Percentiles rank a stretch among this genome's conserved stretches.
phyloP scores from a whole-genome alignment of 495 filamentous ascomycete species.

The Lepidopterella palustris region DNA sequence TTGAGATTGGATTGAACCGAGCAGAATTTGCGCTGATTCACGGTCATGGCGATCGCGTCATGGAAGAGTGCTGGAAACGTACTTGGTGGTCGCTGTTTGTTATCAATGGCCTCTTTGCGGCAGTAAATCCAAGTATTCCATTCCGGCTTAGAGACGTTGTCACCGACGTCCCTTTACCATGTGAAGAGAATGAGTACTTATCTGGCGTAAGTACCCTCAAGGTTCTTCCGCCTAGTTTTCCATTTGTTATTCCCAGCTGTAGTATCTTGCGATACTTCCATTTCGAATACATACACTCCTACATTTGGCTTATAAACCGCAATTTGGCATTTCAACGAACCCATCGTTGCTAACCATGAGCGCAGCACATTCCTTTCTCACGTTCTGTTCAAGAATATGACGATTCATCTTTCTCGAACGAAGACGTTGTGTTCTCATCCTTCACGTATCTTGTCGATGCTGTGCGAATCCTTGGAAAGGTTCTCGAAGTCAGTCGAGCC shows the following conservation, averaged over 20 bases:
- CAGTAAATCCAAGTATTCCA: constrained; percentile 29
- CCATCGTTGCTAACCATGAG: constrained; percentile 2
- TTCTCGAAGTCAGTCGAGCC: constrained; percentile 49
- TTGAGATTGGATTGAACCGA: constrained; percentile 70
- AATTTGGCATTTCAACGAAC: too few relatives aligned
- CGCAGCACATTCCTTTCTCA: constrained; percentile 55
- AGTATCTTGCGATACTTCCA: too few relatives aligned
- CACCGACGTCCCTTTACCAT: constrained; percentile 52
- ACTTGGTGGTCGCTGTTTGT: constrained; percentile 93
- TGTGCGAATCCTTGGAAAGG: constrained; percentile 59
- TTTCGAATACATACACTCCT: too few relatives aligned
- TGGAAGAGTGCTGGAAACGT: constrained; percentile 71
- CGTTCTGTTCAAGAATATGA: constrained; percentile 65
- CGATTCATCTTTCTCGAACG: constrained; percentile 53
- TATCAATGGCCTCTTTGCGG: constrained; percentile 56
- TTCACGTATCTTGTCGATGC: constrained; percentile 66
- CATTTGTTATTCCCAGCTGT: too few relatives aligned
- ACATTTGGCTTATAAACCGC: too few relatives aligned
- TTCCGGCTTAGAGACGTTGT: constrained; percentile 36
- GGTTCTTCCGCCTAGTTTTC: too few relatives aligned
- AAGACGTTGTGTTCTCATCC: constrained; percentile 65
- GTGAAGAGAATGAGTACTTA: constrained; percentile 63
- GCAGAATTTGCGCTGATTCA: constrained; percentile 43
- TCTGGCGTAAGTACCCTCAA: constrained; percentile 29
- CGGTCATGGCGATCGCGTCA: constrained; percentile 45